Base-by-base conservation (phyloP, 2,329 filamentous ascomycete species). In the Botryotinia calthae region DNA sequence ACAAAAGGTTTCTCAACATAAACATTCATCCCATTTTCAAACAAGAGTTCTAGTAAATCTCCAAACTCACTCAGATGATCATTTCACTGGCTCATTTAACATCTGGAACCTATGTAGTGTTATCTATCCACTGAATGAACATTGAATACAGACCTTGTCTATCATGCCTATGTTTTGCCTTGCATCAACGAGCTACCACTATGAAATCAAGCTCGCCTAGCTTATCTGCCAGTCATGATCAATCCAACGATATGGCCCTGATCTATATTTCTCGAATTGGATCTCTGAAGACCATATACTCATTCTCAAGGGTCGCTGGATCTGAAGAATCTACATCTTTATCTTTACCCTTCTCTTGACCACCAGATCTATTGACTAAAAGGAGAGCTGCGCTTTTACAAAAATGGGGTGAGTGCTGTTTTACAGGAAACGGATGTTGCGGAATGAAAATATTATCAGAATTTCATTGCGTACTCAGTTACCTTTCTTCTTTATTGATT, bases 81-180 rank as follows among this genome's bases (percentile, higher is more conserved):
- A 44, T n/a, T 25, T 40, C 22, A 72, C 61, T 28, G 61, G 70
- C 5, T 58, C 37, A 37, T 9, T 58, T 9, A n/a, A 40, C 59
- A 66, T 58, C n/a, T 72, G 70, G n/a, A 66, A 48, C 5, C 37
- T 51, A 25, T 34, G 62, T 28, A 34, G 66, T 56, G 25, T 46
- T 51, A 6, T 44, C 22, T 25, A 46, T 34, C 61, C 48, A 72
- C 66, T 40, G 34, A 66, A 72, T 72, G 9, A 48, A 37, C 70
- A 66, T 72, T 28, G 59, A 28, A 66, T 66, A 64, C 34, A 72
- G 34, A 34, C 16, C 34, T 7, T 59, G 6, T n/a, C 42, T 34
- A 9, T 37, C 25, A 2, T 28, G 18, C 8, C 20, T 40, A n/a
- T 40, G 42, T 64, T 31, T n/a, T 5, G 22, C n/a, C 25, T 37